Evolutionary conservation across 2,329 filamentous ascomycete genomes (phyloP), one percentile per base, ranked within the genome.

Genomic region (Onygenales sp.): DNA sequence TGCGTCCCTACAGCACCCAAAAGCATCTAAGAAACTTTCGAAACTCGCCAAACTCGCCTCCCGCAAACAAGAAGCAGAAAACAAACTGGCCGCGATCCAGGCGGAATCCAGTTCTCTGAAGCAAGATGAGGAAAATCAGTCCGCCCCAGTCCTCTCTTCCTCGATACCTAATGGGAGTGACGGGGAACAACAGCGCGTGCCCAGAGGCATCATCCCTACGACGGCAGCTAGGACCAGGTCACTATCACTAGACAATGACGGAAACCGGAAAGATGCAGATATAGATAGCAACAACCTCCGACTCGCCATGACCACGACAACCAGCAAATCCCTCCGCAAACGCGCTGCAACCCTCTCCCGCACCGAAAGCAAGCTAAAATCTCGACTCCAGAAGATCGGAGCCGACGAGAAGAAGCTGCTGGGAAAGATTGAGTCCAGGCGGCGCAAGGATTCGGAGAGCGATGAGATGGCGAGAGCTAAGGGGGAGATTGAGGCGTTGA

Each of bases 401-500:
- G 59, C 62, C 21, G 67, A 68, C 36, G 70, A 73, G 47, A 52
- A 68, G 10, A 74, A 74, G 52, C 60, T 71, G 43, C 64, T 63
- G 5, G 61, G 63, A 34, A 74, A 74, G 59, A 61, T 72, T 44
- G 65, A 72, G 50, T 63, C 66, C 13, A 62, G 60, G 47, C 63
- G 67, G 53, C 64, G 63, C 31, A 73, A 73, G 49, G 58, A 71
- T 27, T 62, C 61, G 5, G 65, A 68, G 32, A 74, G 74, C 46
- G 71, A 73, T 14, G 72, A 77, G 57, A 74, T 74, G 56, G 54
- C 58, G 1, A 66, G 65, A n/a, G 61, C 69, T 13, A 70, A 67
- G 42, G 63, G 69, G 10, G 70, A 74, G 57, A 70, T 74, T 51
- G 74, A 77, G 53, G 65, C 64, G 27, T 70, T 81, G 53, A 73